phyloP scores from a whole-genome alignment of 768 basidiomycete genomes.

The Russula earlei region DNA sequence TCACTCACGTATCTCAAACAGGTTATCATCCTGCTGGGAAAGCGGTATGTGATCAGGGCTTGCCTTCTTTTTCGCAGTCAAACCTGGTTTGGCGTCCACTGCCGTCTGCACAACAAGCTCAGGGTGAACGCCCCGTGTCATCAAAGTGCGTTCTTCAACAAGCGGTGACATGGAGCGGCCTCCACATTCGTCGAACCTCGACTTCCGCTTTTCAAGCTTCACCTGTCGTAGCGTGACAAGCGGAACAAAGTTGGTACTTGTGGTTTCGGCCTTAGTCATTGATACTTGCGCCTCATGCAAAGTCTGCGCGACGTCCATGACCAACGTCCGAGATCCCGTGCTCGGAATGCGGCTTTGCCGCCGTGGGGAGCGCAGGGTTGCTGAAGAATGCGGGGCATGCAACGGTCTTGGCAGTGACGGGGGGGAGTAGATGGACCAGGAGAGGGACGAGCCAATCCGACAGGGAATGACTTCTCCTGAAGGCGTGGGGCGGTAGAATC shows the following conservation, averaged over 20 bases:
- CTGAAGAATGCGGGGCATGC: background rate
- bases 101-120: background rate
- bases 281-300: conserved; percentile 32
- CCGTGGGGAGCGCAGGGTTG: conserved; percentile 26
- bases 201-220: conserved; percentile 46
- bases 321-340: conserved; percentile 58
- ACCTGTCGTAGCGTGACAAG: background rate
- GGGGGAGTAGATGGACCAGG: conserved; percentile 36
- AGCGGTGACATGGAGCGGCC: conserved; percentile 53
- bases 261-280: background rate
- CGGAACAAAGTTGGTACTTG: background rate
- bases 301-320: conserved; percentile 71
- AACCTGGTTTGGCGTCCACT: background rate
- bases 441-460: conserved; percentile 31
- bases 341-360: conserved; percentile 53
- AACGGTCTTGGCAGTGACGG: no score
- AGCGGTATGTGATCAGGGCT: background rate
- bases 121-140: conserved; percentile 21
- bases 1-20: conserved; percentile 29
- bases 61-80: background rate
- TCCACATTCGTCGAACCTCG: conserved; percentile 61
- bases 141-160: conserved; percentile 57
- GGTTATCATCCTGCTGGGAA: background rate
- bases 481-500: background rate
- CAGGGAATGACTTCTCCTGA: conserved; percentile 15